Conservation (phyloP, 768 basidiomycete species). For the Auriscalpium orientale region DNA sequence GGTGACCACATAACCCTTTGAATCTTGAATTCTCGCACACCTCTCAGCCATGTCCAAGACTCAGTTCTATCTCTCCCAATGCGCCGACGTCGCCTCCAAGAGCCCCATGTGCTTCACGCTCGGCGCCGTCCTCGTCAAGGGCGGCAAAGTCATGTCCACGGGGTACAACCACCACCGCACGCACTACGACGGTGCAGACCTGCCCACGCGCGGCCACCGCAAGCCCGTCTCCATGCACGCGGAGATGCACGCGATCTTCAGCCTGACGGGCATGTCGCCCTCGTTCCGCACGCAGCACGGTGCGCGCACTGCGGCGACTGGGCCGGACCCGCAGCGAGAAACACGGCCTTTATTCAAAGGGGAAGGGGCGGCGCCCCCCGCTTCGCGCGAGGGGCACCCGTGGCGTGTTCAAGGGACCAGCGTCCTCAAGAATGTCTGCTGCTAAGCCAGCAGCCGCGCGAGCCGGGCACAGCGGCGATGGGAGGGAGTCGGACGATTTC, state of each 20-base stretch:
- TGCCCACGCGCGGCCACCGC: conserved; percentile 29
- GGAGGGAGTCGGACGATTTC: not conserved
- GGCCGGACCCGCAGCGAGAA: conserved; percentile 16
- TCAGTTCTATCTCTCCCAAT: conserved; percentile 45
- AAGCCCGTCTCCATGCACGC: conserved; percentile 51
- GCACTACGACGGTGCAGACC: conserved; percentile 42
- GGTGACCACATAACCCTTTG: too few species aligned
- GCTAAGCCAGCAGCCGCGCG: not conserved
- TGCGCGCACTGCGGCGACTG: conserved; percentile 21
- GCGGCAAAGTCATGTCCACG: conserved; percentile 45
- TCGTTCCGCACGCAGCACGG: conserved; percentile 42
- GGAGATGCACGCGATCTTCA: conserved; percentile 55
- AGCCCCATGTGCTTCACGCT: conserved; percentile 44
- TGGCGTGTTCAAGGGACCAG: conserved; percentile 1
- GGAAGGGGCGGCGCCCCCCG: conserved; percentile 14
- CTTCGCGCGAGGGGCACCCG: conserved; percentile 13
- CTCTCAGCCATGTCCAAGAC: conserved; percentile 35
- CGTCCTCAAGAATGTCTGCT: not conserved
- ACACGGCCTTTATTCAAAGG: conserved; percentile 13
- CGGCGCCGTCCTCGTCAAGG: conserved; percentile 43
- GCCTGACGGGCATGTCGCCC: conserved; percentile 40
- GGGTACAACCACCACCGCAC: conserved; percentile 50
- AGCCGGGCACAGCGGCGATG: not conserved
- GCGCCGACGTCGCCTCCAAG: conserved; percentile 40
- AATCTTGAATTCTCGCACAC: too few species aligned